These are phyloP conservation scores for Hibiscus syriacus DNA, from an alignment of 345 rosid genomes.

Conservation along the genomic window DNA sequence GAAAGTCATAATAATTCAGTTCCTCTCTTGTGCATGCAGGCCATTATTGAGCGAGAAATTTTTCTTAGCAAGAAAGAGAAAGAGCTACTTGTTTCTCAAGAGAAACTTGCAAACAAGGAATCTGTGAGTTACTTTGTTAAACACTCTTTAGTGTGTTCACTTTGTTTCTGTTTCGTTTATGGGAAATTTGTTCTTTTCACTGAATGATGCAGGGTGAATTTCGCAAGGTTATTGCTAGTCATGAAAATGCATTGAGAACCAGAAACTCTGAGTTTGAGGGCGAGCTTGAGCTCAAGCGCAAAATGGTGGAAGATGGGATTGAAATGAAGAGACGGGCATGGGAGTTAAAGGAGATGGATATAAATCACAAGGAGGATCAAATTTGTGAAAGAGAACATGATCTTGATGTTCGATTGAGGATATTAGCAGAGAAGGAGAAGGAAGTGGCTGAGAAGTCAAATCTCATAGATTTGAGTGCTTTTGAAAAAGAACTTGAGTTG, in stretches of 20 bases:
- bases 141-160: neutral
- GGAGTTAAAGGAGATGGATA: slow-evolving; percentile 86
- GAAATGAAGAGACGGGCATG: slow-evolving; percentile 84
- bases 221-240: slow-evolving; percentile 53
- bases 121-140: slow-evolving; percentile 46
- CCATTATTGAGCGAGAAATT: slow-evolving; percentile 50
- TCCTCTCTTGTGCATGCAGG: slow-evolving; percentile 30
- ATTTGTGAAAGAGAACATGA: slow-evolving; percentile 75
- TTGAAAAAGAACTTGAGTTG: slow-evolving; percentile 43
- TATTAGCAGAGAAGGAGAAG: slow-evolving; percentile 60
- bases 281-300: slow-evolving; percentile 56
- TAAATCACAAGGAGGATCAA: slow-evolving; percentile 57
- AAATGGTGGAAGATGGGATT: slow-evolving; percentile 72
- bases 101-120: slow-evolving; percentile 61
- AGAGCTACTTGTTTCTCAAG: slow-evolving; percentile 63
- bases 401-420: slow-evolving; percentile 51
- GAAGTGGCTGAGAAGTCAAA: slow-evolving; percentile 48
- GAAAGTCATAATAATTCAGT: slow-evolving; percentile 9
- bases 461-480: slow-evolving; percentile 36
- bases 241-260: slow-evolving; percentile 47
- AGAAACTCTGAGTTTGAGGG: slow-evolving; percentile 71
- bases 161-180: neutral
- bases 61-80: slow-evolving; percentile 57
- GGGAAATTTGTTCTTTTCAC: neutral
- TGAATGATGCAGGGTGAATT: slow-evolving; percentile 47